Evolutionary conservation across 106 monocot species (phyloP).

Genomic region (Acorus calamus): DNA sequence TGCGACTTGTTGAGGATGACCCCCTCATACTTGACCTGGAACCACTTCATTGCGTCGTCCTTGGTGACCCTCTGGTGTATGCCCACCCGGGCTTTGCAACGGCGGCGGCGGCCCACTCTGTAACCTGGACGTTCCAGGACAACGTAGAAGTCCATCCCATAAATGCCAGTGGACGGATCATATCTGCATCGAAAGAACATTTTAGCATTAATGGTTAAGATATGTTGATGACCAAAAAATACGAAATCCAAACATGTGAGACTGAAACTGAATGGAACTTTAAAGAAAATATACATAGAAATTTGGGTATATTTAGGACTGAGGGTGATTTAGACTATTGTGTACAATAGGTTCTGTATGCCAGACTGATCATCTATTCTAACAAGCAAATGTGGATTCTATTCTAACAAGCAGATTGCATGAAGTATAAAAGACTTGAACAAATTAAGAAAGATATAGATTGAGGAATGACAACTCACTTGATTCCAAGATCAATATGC

Average conservation of each 20-base stretch:
- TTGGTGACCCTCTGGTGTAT: slow-evolving; percentile 66
- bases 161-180: slow-evolving; percentile 64
- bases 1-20: slow-evolving; percentile 77
- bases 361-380: no score
- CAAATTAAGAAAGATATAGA: not conserved
- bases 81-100: slow-evolving; percentile 54
- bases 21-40: slow-evolving; percentile 79
- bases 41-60: slow-evolving; percentile 82
- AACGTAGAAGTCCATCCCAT: slow-evolving; percentile 67
- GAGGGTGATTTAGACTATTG: no score
- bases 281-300: no score
- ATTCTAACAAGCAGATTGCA: no score
- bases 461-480: slow-evolving; percentile 24
- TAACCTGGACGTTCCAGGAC: slow-evolving; percentile 51
- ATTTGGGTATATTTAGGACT: no score
- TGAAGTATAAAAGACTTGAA: not conserved
- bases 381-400: no score
- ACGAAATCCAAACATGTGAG: no score
- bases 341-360: no score
- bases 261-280: no score
- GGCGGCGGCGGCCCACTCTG: slow-evolving; percentile 40
- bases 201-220: no score
- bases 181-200: slow-evolving; percentile 17
- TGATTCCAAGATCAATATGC: slow-evolving; percentile 79
- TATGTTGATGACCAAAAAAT: no score